These are phyloP conservation scores for Conoideocrella luteorostrata DNA, from an alignment of 2,329 filamentous ascomycete species.

Conservation along the genomic window DNA sequence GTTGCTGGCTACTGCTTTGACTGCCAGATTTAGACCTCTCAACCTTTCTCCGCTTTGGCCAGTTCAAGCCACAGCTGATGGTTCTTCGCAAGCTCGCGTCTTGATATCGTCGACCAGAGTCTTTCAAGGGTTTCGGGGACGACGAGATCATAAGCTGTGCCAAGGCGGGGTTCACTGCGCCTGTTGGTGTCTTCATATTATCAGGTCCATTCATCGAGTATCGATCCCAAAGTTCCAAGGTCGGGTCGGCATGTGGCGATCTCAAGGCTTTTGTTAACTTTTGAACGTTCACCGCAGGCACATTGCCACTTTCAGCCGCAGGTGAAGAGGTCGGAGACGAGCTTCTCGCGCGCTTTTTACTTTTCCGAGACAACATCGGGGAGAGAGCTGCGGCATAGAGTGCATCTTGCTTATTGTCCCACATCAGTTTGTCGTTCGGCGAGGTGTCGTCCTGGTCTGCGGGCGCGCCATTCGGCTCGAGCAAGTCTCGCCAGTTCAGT, in stretches of 20 bases:
- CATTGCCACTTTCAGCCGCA: conserved; percentile 36
- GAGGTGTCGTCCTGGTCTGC: conserved; percentile 43
- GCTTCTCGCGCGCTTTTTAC: conserved; percentile 64
- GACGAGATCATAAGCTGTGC: conserved; percentile 64
- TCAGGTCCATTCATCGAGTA: conserved; percentile 48
- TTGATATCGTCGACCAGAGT: conserved; percentile 32
- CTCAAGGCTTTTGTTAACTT: conserved; percentile 52
- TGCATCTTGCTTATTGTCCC: conserved; percentile 46
- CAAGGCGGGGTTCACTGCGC: conserved; percentile 49
- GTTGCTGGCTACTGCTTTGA: conserved; percentile 24
- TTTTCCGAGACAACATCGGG: conserved; percentile 43
- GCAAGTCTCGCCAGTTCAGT: conserved; percentile 52
- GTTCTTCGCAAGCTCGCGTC: conserved; percentile 49
- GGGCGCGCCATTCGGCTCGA: conserved; percentile 35
- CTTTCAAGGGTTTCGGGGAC: conserved; percentile 55
- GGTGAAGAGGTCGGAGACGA: conserved; percentile 69
- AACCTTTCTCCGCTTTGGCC: conserved; percentile 63
- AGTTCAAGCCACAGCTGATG: conserved; percentile 63
- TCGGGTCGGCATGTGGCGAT: conserved; percentile 65
- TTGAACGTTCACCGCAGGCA: conserved; percentile 50
- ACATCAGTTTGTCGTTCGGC: conserved; percentile 55
- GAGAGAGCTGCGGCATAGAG: conserved; percentile 35
- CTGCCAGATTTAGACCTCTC: conserved; percentile 38
- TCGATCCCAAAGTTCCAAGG: conserved; percentile 70
- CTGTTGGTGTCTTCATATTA: conserved; percentile 36